Evolutionary conservation across 1,284 basidiomycete genomes (phyloP).

Genomic region (Melampsora americana): DNA sequence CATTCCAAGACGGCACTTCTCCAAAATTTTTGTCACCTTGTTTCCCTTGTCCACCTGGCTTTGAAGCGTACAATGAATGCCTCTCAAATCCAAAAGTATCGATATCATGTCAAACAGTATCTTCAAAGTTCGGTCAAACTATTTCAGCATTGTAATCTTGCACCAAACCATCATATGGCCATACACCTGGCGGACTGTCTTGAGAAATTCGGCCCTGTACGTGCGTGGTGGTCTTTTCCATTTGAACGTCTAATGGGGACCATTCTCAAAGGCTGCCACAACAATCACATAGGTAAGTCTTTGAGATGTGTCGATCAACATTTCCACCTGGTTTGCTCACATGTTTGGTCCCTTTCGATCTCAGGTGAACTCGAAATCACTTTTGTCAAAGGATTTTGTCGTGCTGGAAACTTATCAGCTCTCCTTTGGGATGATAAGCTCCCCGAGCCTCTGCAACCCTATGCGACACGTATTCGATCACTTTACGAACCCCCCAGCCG

Average conservation of each 20-base stretch:
- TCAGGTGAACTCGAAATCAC: constrained; percentile 22
- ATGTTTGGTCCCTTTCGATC: neutral
- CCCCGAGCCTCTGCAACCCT: neutral
- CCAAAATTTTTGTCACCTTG: too few species aligned
- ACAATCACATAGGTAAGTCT: constrained; percentile 29
- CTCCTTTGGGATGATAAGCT: constrained; percentile 11
- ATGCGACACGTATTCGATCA: neutral
- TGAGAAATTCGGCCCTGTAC: constrained; percentile 15
- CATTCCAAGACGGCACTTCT: too few species aligned
- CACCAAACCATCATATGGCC: constrained; percentile 42
- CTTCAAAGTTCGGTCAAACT: constrained; percentile 15
- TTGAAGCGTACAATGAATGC: constrained; percentile 18
- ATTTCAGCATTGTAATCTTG: constrained; percentile 19
- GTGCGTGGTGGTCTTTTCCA: constrained; percentile 39
- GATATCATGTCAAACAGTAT: constrained; percentile 9
- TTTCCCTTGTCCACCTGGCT: constrained; percentile 24
- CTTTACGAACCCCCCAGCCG: constrained; percentile 3
- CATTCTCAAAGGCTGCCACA: constrained; percentile 24
- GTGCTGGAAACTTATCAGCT: neutral
- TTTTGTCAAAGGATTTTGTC: constrained; percentile 10
- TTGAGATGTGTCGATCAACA: neutral
- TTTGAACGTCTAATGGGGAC: constrained; percentile 38
- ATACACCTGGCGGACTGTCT: constrained; percentile 38
- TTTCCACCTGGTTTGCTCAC: neutral
- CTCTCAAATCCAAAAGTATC: constrained; percentile 16